phyloP scores from a whole-genome alignment of 1,139 yeast genomes.

The Blastobotrys elegans region DNA sequence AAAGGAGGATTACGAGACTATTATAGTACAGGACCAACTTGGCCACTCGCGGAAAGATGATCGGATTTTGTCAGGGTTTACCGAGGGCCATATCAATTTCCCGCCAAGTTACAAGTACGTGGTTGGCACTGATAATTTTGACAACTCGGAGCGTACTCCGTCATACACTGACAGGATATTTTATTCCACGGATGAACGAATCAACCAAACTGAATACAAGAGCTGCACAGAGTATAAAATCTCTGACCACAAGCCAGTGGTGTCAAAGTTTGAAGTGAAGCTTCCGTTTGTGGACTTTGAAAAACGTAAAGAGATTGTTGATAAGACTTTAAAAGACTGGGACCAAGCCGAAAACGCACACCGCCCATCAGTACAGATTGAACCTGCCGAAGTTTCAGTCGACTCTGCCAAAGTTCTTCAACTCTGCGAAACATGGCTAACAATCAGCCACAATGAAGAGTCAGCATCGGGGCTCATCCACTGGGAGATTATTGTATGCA shows the following conservation, averaged over 20 bases:
- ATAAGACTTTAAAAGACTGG: conserved; percentile 35
- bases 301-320: conserved; percentile 35
- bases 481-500: conserved; percentile 18
- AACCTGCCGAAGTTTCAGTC: conserved; percentile 24
- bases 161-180: conserved; percentile 77
- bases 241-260: conserved; percentile 77
- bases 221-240: conserved; percentile 37
- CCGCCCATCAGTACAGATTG: conserved; percentile 37
- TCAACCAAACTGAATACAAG: conserved; percentile 21
- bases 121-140: conserved; percentile 23
- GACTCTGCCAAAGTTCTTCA: conserved; percentile 7
- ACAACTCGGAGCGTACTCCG: conserved; percentile 48
- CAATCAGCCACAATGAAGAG: conserved; percentile 3
- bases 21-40: conserved; percentile 58
- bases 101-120: conserved; percentile 69
- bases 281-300: conserved; percentile 46
- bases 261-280: conserved; percentile 45
- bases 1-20: conserved; percentile 41
- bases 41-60: conserved; percentile 48
- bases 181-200: conserved; percentile 26
- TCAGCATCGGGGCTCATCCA: conserved; percentile 13
- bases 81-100: conserved; percentile 60
- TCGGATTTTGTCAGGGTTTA: conserved; percentile 54
- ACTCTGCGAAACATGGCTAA: conserved; percentile 9
- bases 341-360: conserved; percentile 43